phyloP scores from a whole-genome alignment of 2,329 filamentous ascomycete species.

The Microdochium bolleyi region DNA sequence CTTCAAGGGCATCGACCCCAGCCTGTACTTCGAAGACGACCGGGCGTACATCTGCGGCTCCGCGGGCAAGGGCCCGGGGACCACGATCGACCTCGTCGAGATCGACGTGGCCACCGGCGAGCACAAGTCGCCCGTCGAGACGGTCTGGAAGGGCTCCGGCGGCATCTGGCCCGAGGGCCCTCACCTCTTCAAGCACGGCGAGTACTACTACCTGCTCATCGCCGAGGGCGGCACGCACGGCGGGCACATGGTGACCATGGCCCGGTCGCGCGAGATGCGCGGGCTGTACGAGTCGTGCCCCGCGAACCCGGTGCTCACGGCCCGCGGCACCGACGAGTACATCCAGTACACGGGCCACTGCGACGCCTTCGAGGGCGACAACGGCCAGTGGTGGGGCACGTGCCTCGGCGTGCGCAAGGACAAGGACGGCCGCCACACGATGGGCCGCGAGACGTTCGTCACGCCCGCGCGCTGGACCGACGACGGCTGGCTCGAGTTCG shows the following conservation, averaged over 20 bases:
- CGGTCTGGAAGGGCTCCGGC: constrained; percentile 21
- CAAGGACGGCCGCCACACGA: constrained; percentile 23
- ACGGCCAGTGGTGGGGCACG: constrained; percentile 38
- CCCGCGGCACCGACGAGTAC: constrained; percentile 16
- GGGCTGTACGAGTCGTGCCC: constrained; percentile 27
- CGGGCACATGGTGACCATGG: constrained; percentile 27
- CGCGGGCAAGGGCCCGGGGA: constrained; percentile 1
- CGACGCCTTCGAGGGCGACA: constrained; percentile 21
- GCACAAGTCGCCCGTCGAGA: constrained; percentile 2
- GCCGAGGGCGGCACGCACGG: constrained; percentile 34
- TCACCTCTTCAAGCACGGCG: constrained; percentile 28
- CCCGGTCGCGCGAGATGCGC: constrained; percentile 20
- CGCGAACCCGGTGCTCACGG: constrained; percentile 29
- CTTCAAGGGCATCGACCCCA: constrained; percentile 4
- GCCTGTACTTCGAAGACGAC: constrained; percentile 6
- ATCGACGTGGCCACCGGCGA: constrained; percentile 5
- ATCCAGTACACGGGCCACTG: constrained; percentile 22
- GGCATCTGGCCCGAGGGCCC: constrained; percentile 26
- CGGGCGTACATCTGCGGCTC: constrained; percentile 12
- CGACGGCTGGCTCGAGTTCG: constrained; percentile 12
- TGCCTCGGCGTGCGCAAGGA: constrained; percentile 19
- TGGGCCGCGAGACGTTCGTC: constrained; percentile 37
- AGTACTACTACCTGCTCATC: constrained; percentile 34
- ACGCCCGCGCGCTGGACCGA: constrained; percentile 1
- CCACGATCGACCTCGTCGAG: constrained; percentile 2